A percentile compares a stretch with the other conserved stretches of the same genome.
Conservation (phyloP, 176 grass and related monocot genomes). For the Bromus sterilis region DNA sequence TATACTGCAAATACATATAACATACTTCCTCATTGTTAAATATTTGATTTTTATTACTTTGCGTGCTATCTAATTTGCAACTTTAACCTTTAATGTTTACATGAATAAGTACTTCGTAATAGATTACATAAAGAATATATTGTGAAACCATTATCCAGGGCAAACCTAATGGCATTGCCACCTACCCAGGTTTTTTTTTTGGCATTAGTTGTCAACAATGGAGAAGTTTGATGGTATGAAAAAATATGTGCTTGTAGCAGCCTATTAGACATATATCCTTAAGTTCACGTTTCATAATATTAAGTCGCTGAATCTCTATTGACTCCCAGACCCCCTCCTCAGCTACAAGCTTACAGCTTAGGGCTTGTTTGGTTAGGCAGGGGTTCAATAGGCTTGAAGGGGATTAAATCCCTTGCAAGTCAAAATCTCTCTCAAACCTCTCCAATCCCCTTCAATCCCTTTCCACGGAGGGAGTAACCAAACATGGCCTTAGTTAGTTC, state of each 20-base stretch:
- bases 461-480: too few species aligned
- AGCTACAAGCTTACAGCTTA: background rate
- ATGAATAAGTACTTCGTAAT: background rate
- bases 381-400: too few species aligned
- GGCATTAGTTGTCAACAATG: background rate
- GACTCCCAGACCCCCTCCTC: background rate
- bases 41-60: background rate
- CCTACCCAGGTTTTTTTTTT: background rate
- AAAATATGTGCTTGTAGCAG: background rate
- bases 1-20: background rate
- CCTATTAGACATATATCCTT: background rate
- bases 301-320: background rate
- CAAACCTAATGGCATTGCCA: background rate
- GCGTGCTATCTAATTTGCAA: background rate
- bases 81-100: background rate
- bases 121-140: background rate
- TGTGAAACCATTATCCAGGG: background rate
- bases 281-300: background rate
- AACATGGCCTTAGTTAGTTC: too few species aligned
- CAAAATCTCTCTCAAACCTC: too few species aligned
- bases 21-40: background rate
- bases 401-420: too few species aligned
- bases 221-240: background rate
- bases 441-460: too few species aligned
- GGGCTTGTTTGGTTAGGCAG: too few species aligned